Conservation (phyloP, 805 yeast species). For the Clavispora fructus region DNA sequence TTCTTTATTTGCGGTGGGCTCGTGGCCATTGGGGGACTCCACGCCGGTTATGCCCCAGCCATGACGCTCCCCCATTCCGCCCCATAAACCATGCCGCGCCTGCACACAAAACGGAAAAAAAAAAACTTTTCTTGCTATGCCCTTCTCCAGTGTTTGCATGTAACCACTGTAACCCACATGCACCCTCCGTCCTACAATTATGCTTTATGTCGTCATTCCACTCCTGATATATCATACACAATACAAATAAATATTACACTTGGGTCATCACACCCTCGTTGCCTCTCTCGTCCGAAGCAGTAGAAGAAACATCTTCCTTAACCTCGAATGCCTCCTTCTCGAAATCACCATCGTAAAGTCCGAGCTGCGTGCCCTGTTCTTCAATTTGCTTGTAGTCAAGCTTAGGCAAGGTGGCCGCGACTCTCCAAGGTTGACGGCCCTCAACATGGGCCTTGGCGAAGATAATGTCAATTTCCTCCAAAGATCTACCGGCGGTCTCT, state of each 20-base stretch:
- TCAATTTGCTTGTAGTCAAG: constrained; percentile 54
- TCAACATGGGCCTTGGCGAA: constrained; percentile 59
- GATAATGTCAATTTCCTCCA: constrained; percentile 51
- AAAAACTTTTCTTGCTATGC: not conserved
- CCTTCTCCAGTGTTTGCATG: too few species aligned
- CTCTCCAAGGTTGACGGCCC: constrained; percentile 53
- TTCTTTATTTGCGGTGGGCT: too few species aligned
- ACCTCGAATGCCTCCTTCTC: constrained; percentile 34
- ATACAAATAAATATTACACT: not conserved
- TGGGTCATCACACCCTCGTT: not conserved
- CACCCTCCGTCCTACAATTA: not conserved
- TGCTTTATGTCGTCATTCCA: not conserved
- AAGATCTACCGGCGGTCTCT: constrained; percentile 41
- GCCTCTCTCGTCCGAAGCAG: constrained; percentile 11
- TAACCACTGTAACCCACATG: too few species aligned
- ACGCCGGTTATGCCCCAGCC: too few species aligned
- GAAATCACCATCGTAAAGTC: constrained; percentile 44
- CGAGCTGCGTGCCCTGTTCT: constrained; percentile 53
- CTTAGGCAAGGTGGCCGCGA: constrained; percentile 59
- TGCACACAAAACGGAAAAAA: not conserved
- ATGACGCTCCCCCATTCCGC: too few species aligned
- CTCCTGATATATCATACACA: not conserved
- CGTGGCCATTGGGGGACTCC: too few species aligned
- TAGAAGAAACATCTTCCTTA: constrained; percentile 23
- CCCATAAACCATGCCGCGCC: not conserved